Percentiles rank a stretch among this genome's conserved stretches.
Evolutionary conservation across 192 early-diverging fungal genomes (phyloP).

Genomic region (Lunasporangiospora selenospora): DNA sequence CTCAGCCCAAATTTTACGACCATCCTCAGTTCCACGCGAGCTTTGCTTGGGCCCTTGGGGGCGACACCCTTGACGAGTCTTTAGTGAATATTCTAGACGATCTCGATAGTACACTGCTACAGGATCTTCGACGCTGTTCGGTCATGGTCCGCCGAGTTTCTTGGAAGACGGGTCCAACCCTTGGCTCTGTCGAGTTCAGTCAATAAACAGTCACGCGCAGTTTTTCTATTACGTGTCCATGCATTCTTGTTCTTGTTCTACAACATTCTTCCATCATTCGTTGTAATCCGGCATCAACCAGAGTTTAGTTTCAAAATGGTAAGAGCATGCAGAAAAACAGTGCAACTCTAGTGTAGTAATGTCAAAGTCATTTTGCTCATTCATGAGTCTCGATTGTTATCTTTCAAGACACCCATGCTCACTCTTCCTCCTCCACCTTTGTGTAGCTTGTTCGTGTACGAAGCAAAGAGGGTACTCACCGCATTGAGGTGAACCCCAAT

Average conservation of each 20-base stretch:
- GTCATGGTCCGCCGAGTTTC: conserved; percentile 13
- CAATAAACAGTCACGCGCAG: too few species aligned
- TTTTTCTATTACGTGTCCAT: too few species aligned
- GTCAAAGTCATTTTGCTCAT: too few species aligned
- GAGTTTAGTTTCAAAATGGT: too few species aligned
- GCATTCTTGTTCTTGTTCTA: too few species aligned
- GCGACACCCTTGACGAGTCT: conserved; percentile 8
- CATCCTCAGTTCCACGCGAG: conserved; percentile 41
- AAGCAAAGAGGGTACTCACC: conserved; percentile 70
- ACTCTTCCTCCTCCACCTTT: neutral
- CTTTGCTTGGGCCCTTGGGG: conserved; percentile 44
- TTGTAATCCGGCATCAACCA: too few species aligned
- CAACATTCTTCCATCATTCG: too few species aligned
- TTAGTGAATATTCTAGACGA: conserved; percentile 5
- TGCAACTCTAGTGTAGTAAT: too few species aligned
- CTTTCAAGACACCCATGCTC: too few species aligned
- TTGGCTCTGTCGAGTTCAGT: conserved; percentile 27
- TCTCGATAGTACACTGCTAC: conserved; percentile 6
- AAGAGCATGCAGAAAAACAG: too few species aligned
- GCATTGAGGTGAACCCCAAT: conserved; percentile 64
- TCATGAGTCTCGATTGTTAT: too few species aligned
- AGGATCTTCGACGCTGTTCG: conserved; percentile 25
- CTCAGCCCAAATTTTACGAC: conserved; percentile 30
- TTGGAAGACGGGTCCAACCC: conserved; percentile 32
- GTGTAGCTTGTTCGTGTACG: conserved; percentile 72